Percentiles rank a stretch among this genome's conserved stretches.
Conservation (phyloP, 2,329 filamentous ascomycete species). For the Ophiostoma fasciatum region DNA sequence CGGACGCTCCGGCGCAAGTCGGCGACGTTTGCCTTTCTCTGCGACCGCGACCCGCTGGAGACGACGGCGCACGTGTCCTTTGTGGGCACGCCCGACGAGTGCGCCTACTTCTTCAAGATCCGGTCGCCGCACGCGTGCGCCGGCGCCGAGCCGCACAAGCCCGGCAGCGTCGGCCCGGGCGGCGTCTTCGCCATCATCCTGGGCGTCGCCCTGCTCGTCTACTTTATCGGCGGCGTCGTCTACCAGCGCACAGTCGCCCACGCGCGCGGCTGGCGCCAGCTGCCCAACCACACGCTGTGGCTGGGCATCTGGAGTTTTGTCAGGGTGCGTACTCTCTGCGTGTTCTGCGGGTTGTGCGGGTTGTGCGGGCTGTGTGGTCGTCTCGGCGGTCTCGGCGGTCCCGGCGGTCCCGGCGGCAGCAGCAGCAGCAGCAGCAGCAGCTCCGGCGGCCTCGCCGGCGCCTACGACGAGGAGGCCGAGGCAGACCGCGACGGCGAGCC, state of each 20-base stretch:
- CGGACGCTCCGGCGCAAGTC: conserved; percentile 48
- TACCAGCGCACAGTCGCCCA: conserved; percentile 93
- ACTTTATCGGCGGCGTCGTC: conserved; percentile 81
- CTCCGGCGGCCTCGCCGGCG: too few species aligned
- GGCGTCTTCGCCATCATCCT: conserved; percentile 81
- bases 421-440: not conserved
- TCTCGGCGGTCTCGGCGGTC: too few species aligned
- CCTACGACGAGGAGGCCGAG: not conserved
- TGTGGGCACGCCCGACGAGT: conserved; percentile 78
- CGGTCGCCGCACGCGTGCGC: conserved; percentile 72
- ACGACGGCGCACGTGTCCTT: conserved; percentile 63
- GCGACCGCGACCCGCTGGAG: conserved; percentile 64
- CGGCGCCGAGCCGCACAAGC: conserved; percentile 51
- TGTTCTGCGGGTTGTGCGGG: not conserved
- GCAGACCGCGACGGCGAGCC: conserved; percentile 1
- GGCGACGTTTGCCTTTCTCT: conserved; percentile 82
- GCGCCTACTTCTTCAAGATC: conserved; percentile 90
- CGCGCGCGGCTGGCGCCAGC: conserved; percentile 84
- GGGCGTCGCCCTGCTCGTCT: conserved; percentile 63
- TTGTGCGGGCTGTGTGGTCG: not conserved
- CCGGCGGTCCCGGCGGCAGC: not conserved
- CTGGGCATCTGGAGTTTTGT: conserved; percentile 73
- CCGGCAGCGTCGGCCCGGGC: conserved; percentile 55
- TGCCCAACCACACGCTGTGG: conserved; percentile 92
- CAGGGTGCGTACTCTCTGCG: conserved; percentile 41